Base-by-base conservation (phyloP, 768 basidiomycete species). In the Hypholoma fasciculare region DNA sequence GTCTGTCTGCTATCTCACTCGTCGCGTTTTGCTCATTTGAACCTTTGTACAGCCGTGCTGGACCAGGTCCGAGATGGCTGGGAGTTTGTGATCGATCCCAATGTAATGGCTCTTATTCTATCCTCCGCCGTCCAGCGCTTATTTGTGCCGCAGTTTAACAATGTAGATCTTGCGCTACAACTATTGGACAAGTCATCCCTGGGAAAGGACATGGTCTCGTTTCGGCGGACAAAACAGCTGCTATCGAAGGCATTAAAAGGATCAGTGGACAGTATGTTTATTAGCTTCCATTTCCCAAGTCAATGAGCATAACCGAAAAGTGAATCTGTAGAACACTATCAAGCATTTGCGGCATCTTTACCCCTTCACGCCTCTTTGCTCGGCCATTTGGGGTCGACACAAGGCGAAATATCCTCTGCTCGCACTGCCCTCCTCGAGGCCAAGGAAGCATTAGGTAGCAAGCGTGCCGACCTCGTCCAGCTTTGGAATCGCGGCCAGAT, bases 261-360 rank as follows among this genome's bases (percentile, higher is more conserved):
- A 50, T 94, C 94, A 2, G 91, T 96, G 20, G 92, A 95, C 65
- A 89, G 92, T 89, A 71, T 68, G 89, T 83, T 26, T 16, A 50
- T 48, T 42, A 12, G 37, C 9, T 34, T 34, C 30, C 30, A 34
- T 3, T 3, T 34, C 30, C 30, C 30, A 34, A 34, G 30, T 34
- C 30, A 34, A 9, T 34, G 9, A 34, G 9, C 30, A 6, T 34
- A 50, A 39, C 26, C 30, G 36, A 42, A 42, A 4, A 37, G 37
- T 11, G 47, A 52, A 46, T 43, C 20, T 47, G 16, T 72, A 92
- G 91, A 89, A 65, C 89, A 98, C 67, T 97, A 96, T 69, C 89
- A 96, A 72, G 87, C 95, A 2, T 98, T 98, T 71, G 94, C 94
- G 43, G 88, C 94, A n/a, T 89, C 95, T 0, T 77, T 98, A 20